Percentiles rank a stretch among this genome's conserved stretches.
phyloP scores from a whole-genome alignment of 345 rosid species.

The Viola odorata region DNA sequence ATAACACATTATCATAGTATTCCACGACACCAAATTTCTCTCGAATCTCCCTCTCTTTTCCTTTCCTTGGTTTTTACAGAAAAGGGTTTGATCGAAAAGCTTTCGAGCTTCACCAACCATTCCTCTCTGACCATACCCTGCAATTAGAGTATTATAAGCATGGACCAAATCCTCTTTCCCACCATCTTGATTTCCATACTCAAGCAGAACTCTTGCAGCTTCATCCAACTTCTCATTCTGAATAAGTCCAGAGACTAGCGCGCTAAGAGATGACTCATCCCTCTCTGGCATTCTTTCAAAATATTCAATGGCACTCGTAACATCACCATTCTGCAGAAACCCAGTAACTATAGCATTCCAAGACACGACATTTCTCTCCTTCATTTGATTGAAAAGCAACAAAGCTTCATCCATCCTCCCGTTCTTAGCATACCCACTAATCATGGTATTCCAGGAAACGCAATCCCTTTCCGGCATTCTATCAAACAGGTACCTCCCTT shows the following conservation, averaged over 20 bases:
- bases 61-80: constrained; percentile 8
- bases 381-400: constrained; percentile 45
- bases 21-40: constrained; percentile 69
- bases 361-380: constrained; percentile 40
- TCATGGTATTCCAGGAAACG: constrained; percentile 73
- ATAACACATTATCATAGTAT: constrained; percentile 69
- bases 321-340: constrained; percentile 46
- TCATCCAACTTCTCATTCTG: constrained; percentile 49
- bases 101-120: constrained; percentile 48
- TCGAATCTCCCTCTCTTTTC: constrained; percentile 19
- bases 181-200: constrained; percentile 19
- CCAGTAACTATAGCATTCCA: constrained; percentile 68
- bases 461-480: constrained; percentile 49
- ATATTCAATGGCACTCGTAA: constrained; percentile 34
- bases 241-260: constrained; percentile 59
- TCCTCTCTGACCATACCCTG: constrained; percentile 63
- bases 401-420: constrained; percentile 52
- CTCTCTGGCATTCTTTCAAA: constrained; percentile 50
- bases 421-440: constrained; percentile 63
- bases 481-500: constrained; percentile 59
- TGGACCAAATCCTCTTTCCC: constrained; percentile 35
- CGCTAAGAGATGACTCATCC: constrained; percentile 46
- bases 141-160: constrained; percentile 74
- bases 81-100: constrained; percentile 51
- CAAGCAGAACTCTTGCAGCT: constrained; percentile 41